Conservation (phyloP, 2,329 filamentous ascomycete species). For the Colletotrichum horii region DNA sequence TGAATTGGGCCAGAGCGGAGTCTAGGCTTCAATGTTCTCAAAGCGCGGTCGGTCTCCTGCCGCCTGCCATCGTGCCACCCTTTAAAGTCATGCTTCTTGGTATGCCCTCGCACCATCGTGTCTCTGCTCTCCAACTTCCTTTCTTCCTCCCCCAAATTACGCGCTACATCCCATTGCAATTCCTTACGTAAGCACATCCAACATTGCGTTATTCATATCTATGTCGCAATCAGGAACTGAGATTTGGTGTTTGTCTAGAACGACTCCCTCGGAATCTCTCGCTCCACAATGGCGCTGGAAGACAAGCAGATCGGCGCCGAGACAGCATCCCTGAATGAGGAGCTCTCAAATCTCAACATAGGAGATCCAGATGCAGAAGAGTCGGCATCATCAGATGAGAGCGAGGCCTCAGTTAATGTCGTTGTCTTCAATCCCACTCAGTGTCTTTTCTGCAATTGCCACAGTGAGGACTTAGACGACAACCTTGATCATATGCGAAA, state of each 20-base stretch:
- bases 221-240: not conserved
- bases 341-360: not conserved
- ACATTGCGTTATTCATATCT: rapidly evolving
- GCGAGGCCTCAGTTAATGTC: not conserved
- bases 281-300: not conserved
- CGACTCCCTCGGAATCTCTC: rapidly evolving
- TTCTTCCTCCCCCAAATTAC: not conserved
- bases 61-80: not conserved
- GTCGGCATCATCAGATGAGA: not conserved
- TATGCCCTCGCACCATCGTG: not conserved
- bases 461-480: not conserved
- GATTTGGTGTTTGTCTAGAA: rapidly evolving
- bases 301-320: not conserved
- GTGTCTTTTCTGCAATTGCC: not conserved
- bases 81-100: not conserved
- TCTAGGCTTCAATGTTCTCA: not conserved
- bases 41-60: not conserved
- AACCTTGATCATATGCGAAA: not conserved
- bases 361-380: not conserved
- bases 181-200: not conserved
- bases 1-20: not conserved
- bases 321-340: rapidly evolving
- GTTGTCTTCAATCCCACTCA: not conserved
- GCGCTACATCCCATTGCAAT: not conserved
- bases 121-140: not conserved